Evolutionary conservation across 805 yeast species (phyloP), one percentile per base, ranked within the genome.

Genomic region (Myxozyma udenii): DNA sequence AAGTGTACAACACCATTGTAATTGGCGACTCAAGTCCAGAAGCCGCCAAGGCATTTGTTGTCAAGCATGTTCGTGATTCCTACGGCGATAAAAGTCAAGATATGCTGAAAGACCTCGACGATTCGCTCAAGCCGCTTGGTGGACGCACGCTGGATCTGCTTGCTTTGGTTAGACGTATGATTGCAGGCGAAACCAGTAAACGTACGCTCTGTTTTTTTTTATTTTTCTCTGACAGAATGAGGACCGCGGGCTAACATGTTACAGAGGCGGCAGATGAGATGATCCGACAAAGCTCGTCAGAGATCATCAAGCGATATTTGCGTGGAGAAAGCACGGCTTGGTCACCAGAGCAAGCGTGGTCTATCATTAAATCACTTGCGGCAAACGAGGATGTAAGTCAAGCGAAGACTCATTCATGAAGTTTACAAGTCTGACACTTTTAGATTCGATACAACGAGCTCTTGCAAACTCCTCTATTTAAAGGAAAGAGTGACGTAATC

Each of bases 111-210:
- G 75, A 74, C 7, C 73, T 41, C 4, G 83, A 79, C 22, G 68
- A 71, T 3, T 77, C 83, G 28, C 70, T 90, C 30, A 79, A 72
- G 24, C 95, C 95, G 11, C 70, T 93, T 24, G 98, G 98, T 19
- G 98, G 98, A 37, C 80, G 98, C 57, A 85, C 91, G 90, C 75
- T 89, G 41, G 98, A 93, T 67, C 74, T 93, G 46, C 96, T 93
- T 68, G 84, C 91, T 25, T 89, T 87, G 69, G 85, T 85, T 1
- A 78, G 98, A 65, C 84, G 98, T 46, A 78, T 93, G 16, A 82
- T 82, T 61, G 81, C 91, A 1, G 98, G 98, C 4, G 98, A 93
- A 65, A 66, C 78, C 5, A 95, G 96, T 1, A 62, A 18, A 32
- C 40, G 46, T 47, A 28, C 16, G 46, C 18, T 22, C 21, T 9